Conservation (phyloP, 2,329 filamentous ascomycete genomes). For the Trichoderma koningii region DNA sequence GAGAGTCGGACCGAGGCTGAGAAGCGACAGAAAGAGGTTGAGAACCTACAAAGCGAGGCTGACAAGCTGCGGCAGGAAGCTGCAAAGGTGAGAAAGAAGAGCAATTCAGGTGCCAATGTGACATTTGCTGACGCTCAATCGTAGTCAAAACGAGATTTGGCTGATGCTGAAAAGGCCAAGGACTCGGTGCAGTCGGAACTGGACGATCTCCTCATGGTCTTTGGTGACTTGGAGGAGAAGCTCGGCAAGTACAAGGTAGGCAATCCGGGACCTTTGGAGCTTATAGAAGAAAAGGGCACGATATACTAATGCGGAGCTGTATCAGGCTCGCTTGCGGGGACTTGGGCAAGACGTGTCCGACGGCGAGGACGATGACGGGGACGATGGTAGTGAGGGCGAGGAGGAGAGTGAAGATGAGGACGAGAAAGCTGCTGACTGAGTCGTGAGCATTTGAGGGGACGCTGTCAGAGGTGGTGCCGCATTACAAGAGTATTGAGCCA, state of each 20-base stretch:
- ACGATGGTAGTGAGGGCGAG: conserved; percentile 49
- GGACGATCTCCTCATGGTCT: conserved; percentile 79
- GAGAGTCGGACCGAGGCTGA: conserved; percentile 15
- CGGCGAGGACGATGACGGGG: conserved; percentile 68
- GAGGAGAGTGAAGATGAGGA: conserved; percentile 31
- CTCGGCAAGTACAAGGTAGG: conserved; percentile 71
- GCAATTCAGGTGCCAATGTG: background rate
- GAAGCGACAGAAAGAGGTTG: conserved; percentile 36
- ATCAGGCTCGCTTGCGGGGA: conserved; percentile 60
- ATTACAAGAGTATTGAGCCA: background rate
- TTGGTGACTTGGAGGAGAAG: conserved; percentile 79
- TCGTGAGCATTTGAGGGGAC: background rate
- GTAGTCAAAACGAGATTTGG: conserved; percentile 39
- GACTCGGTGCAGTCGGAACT: conserved; percentile 69
- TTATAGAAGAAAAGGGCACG: background rate
- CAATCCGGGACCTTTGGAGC: background rate
- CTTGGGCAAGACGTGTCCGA: conserved; percentile 74
- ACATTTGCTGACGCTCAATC: background rate
- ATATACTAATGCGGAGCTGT: background rate
- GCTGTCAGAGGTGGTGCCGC: background rate
- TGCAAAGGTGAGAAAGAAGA: conserved; percentile 33
- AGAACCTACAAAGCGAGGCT: conserved; percentile 30
- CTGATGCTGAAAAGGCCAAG: conserved; percentile 60
- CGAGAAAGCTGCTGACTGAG: conserved; percentile 25
- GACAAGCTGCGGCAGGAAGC: conserved; percentile 34